These are phyloP conservation scores for Candida alai DNA, from an alignment of 805 yeast species.

Conservation along the genomic window DNA sequence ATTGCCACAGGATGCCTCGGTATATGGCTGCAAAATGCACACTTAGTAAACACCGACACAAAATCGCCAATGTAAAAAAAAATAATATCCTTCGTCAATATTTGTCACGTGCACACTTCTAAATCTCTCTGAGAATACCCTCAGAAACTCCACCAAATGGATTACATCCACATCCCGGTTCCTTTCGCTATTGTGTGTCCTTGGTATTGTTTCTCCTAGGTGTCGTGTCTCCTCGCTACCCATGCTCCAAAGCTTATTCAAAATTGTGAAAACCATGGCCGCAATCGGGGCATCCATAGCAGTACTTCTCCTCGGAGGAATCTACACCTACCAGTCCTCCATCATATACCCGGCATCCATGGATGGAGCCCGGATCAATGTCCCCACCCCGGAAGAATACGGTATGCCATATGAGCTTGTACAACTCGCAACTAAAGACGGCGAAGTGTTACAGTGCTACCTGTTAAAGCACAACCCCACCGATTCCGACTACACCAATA, in stretches of 20 bases:
- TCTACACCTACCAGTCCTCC: slow-evolving; percentile 59
- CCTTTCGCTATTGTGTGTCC: neutral
- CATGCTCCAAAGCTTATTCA: slow-evolving; percentile 13
- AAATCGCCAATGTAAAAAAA: too few species aligned
- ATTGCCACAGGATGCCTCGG: too few species aligned
- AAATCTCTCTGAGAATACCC: too few species aligned
- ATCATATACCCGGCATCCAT: slow-evolving; percentile 82
- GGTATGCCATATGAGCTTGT: slow-evolving; percentile 62
- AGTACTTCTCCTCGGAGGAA: slow-evolving; percentile 43
- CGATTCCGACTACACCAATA: slow-evolving; percentile 41
- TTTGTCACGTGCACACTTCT: too few species aligned
- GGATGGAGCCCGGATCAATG: slow-evolving; percentile 67
- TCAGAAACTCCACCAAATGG: too few species aligned
- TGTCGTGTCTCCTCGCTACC: neutral
- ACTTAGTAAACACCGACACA: too few species aligned
- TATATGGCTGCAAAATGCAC: too few species aligned
- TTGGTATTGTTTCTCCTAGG: neutral
- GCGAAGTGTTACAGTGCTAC: slow-evolving; percentile 62
- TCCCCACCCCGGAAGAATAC: slow-evolving; percentile 73
- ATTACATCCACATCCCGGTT: too few species aligned
- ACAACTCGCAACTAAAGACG: slow-evolving; percentile 63
- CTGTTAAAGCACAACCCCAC: slow-evolving; percentile 48
- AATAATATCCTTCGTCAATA: too few species aligned
- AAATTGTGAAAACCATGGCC: slow-evolving; percentile 25
- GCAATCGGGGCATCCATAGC: slow-evolving; percentile 43